A percentile compares a stretch with the other conserved stretches of the same genome.
Conservation (phyloP, 2,329 filamentous ascomycete genomes). For the Paracamarosporium sp. region DNA sequence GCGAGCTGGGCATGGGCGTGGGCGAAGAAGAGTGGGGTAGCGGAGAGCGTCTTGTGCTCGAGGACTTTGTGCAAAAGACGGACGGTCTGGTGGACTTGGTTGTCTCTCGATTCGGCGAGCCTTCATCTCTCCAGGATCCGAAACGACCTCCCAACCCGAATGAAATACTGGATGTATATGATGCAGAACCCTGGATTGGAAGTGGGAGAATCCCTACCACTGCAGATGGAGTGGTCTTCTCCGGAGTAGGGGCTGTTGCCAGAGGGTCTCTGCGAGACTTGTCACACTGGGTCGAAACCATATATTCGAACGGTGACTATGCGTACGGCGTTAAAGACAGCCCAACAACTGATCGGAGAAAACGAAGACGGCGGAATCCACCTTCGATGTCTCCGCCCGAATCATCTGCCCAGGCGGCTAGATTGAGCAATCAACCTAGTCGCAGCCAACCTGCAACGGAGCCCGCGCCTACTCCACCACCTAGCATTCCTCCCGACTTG, state of each 20-base stretch:
- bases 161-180: conserved; percentile 20
- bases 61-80: conserved; percentile 80
- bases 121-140: conserved; percentile 38
- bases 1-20: conserved; percentile 91
- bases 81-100: conserved; percentile 88
- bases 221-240: conserved; percentile 85
- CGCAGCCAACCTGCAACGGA: conserved; percentile 11
- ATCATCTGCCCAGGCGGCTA: conserved; percentile 3
- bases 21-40: conserved; percentile 96
- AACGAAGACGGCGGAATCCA: conserved; percentile 50
- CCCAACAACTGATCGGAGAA: conserved; percentile 69
- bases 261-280: conserved; percentile 74
- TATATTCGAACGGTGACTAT: conserved; percentile 82
- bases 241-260: conserved; percentile 77
- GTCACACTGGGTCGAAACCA: conserved; percentile 85
- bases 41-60: conserved; percentile 89
- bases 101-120: conserved; percentile 82
- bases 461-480: conserved; percentile 22
- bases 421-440: not conserved
- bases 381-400: conserved; percentile 18
- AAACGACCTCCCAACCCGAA: conserved; percentile 35
- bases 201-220: conserved; percentile 70
- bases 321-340: conserved; percentile 87
- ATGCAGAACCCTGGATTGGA: conserved; percentile 72
- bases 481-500: conserved; percentile 56